Conservation (phyloP, 1,284 basidiomycete genomes). For the Microbotryomycetes sp. region DNA sequence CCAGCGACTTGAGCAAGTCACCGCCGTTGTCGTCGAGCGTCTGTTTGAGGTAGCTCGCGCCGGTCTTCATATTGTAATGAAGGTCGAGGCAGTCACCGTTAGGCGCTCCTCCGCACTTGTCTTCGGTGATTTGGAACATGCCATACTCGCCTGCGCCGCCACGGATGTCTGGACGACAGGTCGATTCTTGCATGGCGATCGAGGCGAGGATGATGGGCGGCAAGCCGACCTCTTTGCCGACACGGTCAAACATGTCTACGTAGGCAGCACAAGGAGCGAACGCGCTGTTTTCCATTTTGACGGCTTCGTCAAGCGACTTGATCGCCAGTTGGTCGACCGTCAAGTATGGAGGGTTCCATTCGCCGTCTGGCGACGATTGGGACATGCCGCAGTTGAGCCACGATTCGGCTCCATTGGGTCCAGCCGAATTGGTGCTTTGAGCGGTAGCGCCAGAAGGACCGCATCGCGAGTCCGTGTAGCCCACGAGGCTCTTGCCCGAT, state of each 20-base stretch:
- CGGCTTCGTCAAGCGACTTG: slow-evolving; percentile 50
- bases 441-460: neutral
- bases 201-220: slow-evolving; percentile 64
- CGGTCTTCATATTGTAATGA: slow-evolving; percentile 50
- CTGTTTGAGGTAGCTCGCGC: slow-evolving; percentile 53
- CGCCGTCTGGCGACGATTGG: neutral
- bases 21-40: slow-evolving; percentile 52
- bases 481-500: neutral
- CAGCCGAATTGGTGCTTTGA: neutral
- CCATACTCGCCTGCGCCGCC: slow-evolving; percentile 77
- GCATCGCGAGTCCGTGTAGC: neutral
- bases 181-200: slow-evolving; percentile 73
- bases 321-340: slow-evolving; percentile 49
- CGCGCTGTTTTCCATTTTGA: slow-evolving; percentile 49
- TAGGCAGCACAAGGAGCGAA: slow-evolving; percentile 58
- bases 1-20: slow-evolving; percentile 55
- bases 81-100: slow-evolving; percentile 51
- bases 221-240: slow-evolving; percentile 49
- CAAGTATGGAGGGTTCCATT: slow-evolving; percentile 43
- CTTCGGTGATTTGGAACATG: slow-evolving; percentile 67
- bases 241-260: slow-evolving; percentile 55
- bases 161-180: slow-evolving; percentile 59
- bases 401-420: slow-evolving; percentile 56
- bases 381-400: slow-evolving; percentile 64
- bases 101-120: slow-evolving; percentile 65